Percentiles rank a stretch among this genome's conserved stretches.
These are phyloP conservation scores for Lactarius psammicola DNA, from an alignment of 768 basidiomycete species.

Conservation along the genomic window DNA sequence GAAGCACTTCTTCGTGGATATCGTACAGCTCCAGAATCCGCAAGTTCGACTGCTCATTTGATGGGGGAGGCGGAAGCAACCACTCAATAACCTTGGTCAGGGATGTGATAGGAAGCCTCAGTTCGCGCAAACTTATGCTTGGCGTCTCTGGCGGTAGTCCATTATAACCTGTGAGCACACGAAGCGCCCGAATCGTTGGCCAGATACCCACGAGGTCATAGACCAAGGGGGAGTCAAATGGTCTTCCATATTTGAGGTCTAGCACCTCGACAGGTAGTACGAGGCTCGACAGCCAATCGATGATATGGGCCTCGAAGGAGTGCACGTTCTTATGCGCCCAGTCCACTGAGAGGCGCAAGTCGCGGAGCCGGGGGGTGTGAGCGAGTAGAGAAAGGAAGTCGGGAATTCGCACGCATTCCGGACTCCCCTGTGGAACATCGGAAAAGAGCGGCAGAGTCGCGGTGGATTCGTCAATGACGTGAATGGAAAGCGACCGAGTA, in stretches of 20 bases:
- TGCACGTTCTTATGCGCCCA: slow-evolving; percentile 2
- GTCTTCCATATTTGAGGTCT: slow-evolving; percentile 15
- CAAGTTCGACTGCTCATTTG: background rate
- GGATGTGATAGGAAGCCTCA: slow-evolving; percentile 24
- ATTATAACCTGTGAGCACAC: slow-evolving; percentile 6
- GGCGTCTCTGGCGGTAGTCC: background rate
- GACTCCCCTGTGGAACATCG: background rate
- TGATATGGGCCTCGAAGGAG: slow-evolving; percentile 9
- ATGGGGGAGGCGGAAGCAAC: slow-evolving; percentile 16
- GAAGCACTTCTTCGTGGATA: slow-evolving; percentile 2
- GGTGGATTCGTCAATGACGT: slow-evolving; percentile 14
- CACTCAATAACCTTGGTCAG: slow-evolving; percentile 8
- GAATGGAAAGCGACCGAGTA: slow-evolving; percentile 14
- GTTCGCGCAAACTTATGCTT: slow-evolving; percentile 7
- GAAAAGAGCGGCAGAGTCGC: background rate
- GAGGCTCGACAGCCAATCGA: slow-evolving; percentile 23
- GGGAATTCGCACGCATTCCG: slow-evolving; percentile 11
- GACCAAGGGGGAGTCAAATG: slow-evolving; percentile 8
- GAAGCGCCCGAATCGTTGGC: slow-evolving; percentile 17
- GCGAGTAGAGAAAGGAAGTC: slow-evolving; percentile 21
- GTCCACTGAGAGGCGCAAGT: slow-evolving; percentile 8
- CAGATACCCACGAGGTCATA: slow-evolving; percentile 21
- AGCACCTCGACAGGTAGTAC: slow-evolving; percentile 10
- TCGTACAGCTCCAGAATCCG: slow-evolving; percentile 21
- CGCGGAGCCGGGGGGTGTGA: slow-evolving; percentile 8